Evolutionary conservation across 768 basidiomycete genomes (phyloP).

Genomic region (Trametes punicea): DNA sequence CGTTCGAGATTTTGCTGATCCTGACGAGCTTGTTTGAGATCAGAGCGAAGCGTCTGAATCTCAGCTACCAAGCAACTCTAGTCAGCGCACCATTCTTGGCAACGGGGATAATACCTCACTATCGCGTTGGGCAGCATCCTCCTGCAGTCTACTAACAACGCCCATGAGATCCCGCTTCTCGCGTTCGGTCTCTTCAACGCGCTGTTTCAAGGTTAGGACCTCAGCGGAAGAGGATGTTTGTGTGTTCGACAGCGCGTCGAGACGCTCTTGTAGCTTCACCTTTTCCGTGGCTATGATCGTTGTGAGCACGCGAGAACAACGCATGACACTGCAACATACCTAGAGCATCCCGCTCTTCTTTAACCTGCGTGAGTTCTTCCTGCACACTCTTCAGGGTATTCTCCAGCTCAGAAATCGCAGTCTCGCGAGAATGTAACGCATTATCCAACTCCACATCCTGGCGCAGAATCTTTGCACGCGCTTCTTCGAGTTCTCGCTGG

Average conservation of each 20-base stretch:
- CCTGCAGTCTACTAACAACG: conserved; percentile 79
- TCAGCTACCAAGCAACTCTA: conserved; percentile 48
- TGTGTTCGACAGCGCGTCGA: conserved; percentile 54
- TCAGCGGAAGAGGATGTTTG: conserved; percentile 63
- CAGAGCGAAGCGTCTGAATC: conserved; percentile 60
- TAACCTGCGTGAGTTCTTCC: conserved; percentile 52
- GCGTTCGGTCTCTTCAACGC: conserved; percentile 72
- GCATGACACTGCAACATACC: conserved; percentile 40
- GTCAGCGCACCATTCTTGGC: background rate
- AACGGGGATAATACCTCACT: conserved; percentile 42
- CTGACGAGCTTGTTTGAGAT: conserved; percentile 71
- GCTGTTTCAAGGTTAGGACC: conserved; percentile 52
- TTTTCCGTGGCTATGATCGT: conserved; percentile 42
- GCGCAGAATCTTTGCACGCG: conserved; percentile 61
- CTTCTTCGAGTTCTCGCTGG: conserved; percentile 66
- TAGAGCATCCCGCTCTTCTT: conserved; percentile 63
- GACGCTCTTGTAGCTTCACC: conserved; percentile 48
- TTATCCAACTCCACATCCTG: conserved; percentile 86
- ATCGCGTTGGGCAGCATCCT: conserved; percentile 69
- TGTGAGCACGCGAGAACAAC: background rate
- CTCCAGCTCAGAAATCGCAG: conserved; percentile 54
- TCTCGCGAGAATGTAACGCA: conserved; percentile 75
- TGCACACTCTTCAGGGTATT: conserved; percentile 47
- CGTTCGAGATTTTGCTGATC: conserved; percentile 67
- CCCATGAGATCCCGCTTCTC: conserved; percentile 89